phyloP scores from a whole-genome alignment of 441 rosid genomes.

The Eutrema salsugineum region DNA sequence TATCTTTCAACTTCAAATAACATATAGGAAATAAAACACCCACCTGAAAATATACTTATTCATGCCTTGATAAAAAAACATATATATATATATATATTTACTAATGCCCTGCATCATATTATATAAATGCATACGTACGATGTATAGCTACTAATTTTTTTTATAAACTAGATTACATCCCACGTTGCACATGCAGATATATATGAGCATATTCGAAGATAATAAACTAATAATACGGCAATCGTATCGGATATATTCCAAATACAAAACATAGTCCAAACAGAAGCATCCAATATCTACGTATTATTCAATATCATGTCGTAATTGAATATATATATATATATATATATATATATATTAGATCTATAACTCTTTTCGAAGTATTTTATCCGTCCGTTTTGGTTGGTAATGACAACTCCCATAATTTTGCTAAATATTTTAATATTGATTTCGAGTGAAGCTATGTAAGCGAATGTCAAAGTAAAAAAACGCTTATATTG shows the following conservation, averaged over 20 bases:
- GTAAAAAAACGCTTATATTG: too few relatives aligned
- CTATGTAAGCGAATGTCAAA: neutral
- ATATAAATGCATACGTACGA: neutral
- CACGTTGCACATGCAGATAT: slow-evolving; percentile 28
- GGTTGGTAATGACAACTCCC: neutral
- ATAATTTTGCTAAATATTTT: neutral
- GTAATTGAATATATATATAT: neutral
- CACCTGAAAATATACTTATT: too few relatives aligned
- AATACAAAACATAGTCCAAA: slow-evolving; percentile 21
- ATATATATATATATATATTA: neutral
- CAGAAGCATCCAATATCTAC: slow-evolving; percentile 25
- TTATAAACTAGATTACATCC: slow-evolving; percentile 2
- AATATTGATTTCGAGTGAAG: neutral
- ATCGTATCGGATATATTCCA: slow-evolving; percentile 23
- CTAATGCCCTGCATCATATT: neutral
- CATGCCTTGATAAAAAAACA: too few relatives aligned
- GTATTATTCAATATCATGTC: slow-evolving; percentile 13
- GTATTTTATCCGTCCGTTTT: neutral
- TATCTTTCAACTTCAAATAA: neutral
- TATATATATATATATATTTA: too few relatives aligned
- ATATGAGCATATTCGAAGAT: slow-evolving; percentile 10
- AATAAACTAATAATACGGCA: slow-evolving; percentile 4
- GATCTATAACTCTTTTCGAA: neutral
- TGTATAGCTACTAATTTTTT: neutral
- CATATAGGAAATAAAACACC: too few relatives aligned